Evolutionary conservation across 768 basidiomycete species (phyloP), one percentile per base, ranked within the genome.

Genomic region (Kwoniella newhampshirensis): DNA sequence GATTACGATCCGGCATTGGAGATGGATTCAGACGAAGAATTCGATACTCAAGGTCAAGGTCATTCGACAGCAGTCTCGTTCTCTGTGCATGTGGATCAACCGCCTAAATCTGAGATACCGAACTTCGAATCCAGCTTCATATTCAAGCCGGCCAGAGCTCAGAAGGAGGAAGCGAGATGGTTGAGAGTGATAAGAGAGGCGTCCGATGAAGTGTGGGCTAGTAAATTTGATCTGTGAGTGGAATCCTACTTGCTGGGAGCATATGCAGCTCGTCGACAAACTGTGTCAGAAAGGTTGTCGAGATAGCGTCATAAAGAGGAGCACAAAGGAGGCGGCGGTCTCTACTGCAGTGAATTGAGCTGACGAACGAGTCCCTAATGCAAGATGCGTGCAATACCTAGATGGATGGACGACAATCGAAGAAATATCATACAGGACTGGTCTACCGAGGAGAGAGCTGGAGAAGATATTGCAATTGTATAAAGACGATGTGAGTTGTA

Each of bases 391-490:
- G 58, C 88, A 89, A 66, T 96, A 91, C 72, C 91, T 97, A 67
- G 91, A 98, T 66, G 94, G 94, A 12, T 88, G 86, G 75, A 86
- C 82, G 49, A 89, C 89, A 0, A 88, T 92, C 59, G 91, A 96
- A 63, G 93, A 97, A 75, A 93, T 97, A 56, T 80, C 93, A n/a
- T 90, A 86, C 73, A 81, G 87, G 36, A 89, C 91, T 0, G 88
- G 88, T 50, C 87, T 97, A 56, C 83, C 86, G 36, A 82, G 88
- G 67, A 88, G 86, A 68, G 87, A 93, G 65, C 79, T 98, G 57
- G 82, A 90, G 15, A 86, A 87, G 66, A 85, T 96, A 5, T 75
- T 96, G 30, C 85, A 87, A 67, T 82, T 88, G 63, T 98, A 91
- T 73, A 86, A 89, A 25, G 88, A 91, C 80, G 88, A 89, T 77